Percentiles rank a stretch among this genome's conserved stretches.
Evolutionary conservation across 441 rosid genomes (phyloP).

Genomic region (Brassica balearica): DNA sequence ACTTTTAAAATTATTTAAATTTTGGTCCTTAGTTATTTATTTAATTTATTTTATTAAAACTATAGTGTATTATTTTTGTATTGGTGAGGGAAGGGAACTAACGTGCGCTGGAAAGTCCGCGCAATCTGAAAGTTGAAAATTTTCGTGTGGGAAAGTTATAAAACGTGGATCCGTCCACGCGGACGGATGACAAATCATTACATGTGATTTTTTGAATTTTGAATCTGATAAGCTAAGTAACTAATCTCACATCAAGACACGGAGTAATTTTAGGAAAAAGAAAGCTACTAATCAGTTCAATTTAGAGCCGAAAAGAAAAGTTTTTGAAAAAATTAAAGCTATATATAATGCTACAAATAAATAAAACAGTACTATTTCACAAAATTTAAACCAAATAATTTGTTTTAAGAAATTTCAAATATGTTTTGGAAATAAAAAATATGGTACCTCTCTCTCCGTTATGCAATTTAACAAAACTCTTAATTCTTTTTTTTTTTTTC

Average conservation of each 20-base stretch:
- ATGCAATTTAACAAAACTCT: background rate
- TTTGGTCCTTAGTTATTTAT: background rate
- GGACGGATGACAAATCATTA: slow-evolving; percentile 17
- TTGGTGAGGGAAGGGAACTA: slow-evolving; percentile 35
- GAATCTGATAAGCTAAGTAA: slow-evolving; percentile 16
- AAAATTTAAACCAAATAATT: background rate
- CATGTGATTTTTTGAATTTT: slow-evolving; percentile 29
- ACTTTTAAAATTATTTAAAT: slow-evolving; percentile 30
- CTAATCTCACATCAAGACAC: background rate
- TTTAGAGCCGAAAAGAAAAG: background rate
- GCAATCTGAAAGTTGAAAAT: slow-evolving; percentile 27
- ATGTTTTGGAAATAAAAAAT: background rate
- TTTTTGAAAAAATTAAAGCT: background rate
- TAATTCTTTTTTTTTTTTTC: too few species aligned
- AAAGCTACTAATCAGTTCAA: background rate
- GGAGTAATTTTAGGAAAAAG: background rate
- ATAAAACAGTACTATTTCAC: background rate
- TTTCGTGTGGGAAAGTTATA: slow-evolving; percentile 28
- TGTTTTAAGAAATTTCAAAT: background rate
- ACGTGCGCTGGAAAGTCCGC: slow-evolving; percentile 46
- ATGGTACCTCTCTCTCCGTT: background rate
- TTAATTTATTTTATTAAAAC: background rate
- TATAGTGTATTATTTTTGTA: background rate
- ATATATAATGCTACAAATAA: background rate
- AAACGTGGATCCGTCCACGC: slow-evolving; percentile 34